Conservation (phyloP, 257 asterid genomes). For the Penstemon newberryi region DNA sequence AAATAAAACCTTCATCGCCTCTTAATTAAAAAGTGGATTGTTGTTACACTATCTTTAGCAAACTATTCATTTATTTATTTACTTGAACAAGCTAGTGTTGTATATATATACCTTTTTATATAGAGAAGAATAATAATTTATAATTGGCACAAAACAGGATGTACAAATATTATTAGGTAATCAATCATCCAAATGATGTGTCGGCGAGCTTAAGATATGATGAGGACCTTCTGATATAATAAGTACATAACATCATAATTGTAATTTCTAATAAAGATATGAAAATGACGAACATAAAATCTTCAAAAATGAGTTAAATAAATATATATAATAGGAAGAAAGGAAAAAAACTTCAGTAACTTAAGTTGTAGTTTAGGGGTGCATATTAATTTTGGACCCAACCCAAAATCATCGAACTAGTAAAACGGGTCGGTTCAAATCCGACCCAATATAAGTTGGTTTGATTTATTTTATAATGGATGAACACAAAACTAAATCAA, state of each 20-base stretch:
- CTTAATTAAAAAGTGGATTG: no score
- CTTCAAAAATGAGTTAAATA: neutral
- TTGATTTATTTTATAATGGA: no score
- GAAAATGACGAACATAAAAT: neutral
- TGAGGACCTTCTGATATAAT: no score
- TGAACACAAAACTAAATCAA: no score
- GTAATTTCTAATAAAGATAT: neutral
- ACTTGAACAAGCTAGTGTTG: neutral
- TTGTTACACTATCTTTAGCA: constrained; percentile 22
- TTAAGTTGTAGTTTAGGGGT: no score
- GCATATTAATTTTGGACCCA: no score
- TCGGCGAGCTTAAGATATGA: neutral
- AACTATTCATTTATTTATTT: neutral
- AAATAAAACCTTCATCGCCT: no score
- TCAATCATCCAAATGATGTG: constrained; percentile 1
- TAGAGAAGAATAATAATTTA: constrained; percentile 8
- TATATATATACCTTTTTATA: constrained; percentile 20
- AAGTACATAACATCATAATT: neutral
- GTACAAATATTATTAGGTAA: constrained; percentile 24
- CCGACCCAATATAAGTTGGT: no score
- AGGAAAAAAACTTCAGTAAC: no score
- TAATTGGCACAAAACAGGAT: constrained; percentile 20
- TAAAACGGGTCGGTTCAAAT: no score
- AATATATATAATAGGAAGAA: neutral
- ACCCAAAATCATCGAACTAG: no score